Evolutionary conservation across 176 grass and related monocot species (phyloP).

Genomic region (Rhynchospora breviuscula): DNA sequence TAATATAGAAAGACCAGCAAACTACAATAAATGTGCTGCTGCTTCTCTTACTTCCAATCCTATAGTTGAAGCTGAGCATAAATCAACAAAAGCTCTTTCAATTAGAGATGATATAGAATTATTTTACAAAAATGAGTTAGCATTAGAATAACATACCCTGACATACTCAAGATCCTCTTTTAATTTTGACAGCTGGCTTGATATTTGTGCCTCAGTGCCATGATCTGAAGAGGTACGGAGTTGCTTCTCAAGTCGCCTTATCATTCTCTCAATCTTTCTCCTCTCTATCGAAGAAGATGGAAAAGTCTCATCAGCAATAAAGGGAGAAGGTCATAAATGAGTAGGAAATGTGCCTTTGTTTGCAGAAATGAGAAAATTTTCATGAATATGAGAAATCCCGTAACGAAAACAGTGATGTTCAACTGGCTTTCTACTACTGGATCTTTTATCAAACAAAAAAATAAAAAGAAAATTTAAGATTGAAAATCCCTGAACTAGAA

Average conservation of each 20-base stretch:
- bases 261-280: constrained; percentile 91
- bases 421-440: not conserved
- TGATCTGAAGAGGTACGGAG: constrained; percentile 64
- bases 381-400: not conserved
- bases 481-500: not conserved
- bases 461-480: not conserved
- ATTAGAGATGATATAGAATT: not conserved
- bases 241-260: constrained; percentile 93
- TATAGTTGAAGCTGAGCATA: not conserved
- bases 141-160: constrained; percentile 45
- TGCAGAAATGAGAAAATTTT: not conserved
- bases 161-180: constrained; percentile 95
- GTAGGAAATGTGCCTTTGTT: not conserved
- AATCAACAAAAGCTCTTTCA: not conserved
- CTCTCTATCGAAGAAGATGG: constrained; percentile 50
- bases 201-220: constrained; percentile 35
- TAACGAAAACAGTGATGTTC: not conserved
- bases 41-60: not conserved
- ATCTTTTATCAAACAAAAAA: not conserved
- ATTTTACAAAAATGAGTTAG: constrained; percentile 6
- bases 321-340: not conserved
- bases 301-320: constrained; percentile 1
- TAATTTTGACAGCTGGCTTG: constrained; percentile 51
- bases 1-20: not conserved
- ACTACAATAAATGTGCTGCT: not conserved